phyloP scores from a whole-genome alignment of 208 protist species.

The Leishmania lainsoni region DNA sequence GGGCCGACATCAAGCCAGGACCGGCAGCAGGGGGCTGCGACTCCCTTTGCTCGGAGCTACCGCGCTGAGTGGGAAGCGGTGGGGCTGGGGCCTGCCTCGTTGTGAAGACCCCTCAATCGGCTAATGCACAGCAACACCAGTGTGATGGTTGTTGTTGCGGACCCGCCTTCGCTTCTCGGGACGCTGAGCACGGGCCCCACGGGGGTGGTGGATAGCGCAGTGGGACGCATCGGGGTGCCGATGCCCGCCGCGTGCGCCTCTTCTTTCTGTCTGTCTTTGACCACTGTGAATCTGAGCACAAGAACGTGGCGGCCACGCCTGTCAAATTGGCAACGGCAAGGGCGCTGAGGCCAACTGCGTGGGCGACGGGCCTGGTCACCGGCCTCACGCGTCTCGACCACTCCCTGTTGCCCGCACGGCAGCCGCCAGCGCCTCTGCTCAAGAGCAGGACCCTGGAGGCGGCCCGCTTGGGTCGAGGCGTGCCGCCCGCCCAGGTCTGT shows the following conservation, averaged over 20 bases:
- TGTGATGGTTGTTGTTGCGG: neutral
- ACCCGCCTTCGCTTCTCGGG: neutral
- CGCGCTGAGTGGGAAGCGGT: neutral
- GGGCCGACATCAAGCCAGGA: neutral
- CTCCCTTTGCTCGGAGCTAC: neutral
- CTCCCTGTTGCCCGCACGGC: neutral
- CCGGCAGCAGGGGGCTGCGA: neutral
- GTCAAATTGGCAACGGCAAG: neutral
- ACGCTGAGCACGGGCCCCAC: neutral
- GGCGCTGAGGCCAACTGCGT: neutral
- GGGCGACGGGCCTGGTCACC: neutral
- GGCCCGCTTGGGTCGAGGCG: neutral
- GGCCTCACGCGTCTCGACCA: neutral
- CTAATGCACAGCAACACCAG: neutral
- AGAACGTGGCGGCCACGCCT: neutral
- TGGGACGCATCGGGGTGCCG: neutral
- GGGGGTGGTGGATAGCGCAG: neutral
- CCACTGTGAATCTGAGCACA: neutral
- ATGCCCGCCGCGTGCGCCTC: neutral
- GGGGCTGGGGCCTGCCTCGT: neutral
- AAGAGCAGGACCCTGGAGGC: neutral
- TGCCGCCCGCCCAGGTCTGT: neutral
- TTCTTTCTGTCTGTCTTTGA: neutral
- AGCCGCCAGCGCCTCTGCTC: neutral
- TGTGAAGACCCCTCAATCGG: neutral